Evolutionary conservation across 306 rosid species (phyloP).

Genomic region (Crotalaria pallida): DNA sequence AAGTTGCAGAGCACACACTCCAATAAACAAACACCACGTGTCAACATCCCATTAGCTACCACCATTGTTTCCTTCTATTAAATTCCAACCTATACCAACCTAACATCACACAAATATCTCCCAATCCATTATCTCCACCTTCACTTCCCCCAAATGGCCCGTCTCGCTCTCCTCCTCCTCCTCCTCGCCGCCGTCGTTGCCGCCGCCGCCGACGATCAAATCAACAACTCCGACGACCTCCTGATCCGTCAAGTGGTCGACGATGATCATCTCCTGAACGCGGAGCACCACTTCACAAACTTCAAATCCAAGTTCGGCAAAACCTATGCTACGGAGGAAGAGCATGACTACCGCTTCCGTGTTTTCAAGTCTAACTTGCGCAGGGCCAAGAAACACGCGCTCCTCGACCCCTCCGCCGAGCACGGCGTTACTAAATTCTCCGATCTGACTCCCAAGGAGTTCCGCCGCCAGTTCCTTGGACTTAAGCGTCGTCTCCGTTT

Average conservation of each 20-base stretch:
- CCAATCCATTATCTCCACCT: not conserved
- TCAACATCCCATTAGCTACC: not conserved
- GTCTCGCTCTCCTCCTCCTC: conserved; percentile 30
- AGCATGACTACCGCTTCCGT: conserved; percentile 74
- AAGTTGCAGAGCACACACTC: not conserved
- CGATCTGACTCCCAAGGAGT: conserved; percentile 76
- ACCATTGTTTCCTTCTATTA: not conserved
- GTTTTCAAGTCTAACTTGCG: conserved; percentile 69
- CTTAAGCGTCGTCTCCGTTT: conserved; percentile 63
- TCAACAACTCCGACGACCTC: conserved; percentile 26
- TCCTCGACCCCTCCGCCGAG: conserved; percentile 76
- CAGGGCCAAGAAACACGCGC: conserved; percentile 63
- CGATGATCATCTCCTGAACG: conserved; percentile 50
- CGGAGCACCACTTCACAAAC: conserved; percentile 63
- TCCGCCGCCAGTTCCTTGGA: conserved; percentile 63
- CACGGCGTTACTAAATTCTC: conserved; percentile 89
- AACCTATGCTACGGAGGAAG: conserved; percentile 51
- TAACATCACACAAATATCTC: not conserved
- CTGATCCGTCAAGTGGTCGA: conserved; percentile 71
- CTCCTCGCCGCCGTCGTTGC: conserved; percentile 32
- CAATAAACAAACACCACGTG: conserved; percentile 10
- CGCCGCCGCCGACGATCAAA: conserved; percentile 3
- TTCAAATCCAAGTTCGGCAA: conserved; percentile 67
- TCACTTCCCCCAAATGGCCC: conserved; percentile 31
- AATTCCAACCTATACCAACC: not conserved